phyloP scores from a whole-genome alignment of 768 basidiomycete genomes.

The Pulveroboletus sp. region DNA sequence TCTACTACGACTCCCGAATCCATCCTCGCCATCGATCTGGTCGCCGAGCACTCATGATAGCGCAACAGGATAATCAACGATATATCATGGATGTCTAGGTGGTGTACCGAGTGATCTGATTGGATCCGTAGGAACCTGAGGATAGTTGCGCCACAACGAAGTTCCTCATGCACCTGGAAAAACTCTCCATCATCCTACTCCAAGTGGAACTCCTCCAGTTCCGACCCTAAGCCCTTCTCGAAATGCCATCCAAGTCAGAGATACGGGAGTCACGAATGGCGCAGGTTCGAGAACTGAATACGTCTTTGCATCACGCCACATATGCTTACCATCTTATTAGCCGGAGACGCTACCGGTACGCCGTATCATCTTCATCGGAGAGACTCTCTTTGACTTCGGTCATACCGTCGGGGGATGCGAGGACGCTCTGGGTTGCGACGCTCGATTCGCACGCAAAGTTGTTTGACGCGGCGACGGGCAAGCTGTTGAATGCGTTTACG shows the following conservation, averaged over 20 bases:
- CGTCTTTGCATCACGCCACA: background rate
- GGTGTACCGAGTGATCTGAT: no score
- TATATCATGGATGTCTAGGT: no score
- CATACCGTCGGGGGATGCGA: constrained; percentile 72
- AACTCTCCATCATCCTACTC: no score
- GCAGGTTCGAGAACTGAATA: constrained; percentile 7
- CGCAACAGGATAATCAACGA: no score
- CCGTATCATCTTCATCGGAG: constrained; percentile 38
- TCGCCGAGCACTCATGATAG: background rate
- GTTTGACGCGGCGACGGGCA: constrained; percentile 81
- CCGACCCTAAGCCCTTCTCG: background rate
- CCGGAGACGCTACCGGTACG: no score
- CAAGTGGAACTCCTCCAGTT: background rate
- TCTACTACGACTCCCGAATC: no score
- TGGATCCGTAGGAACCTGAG: no score
- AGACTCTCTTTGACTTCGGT: constrained; percentile 63
- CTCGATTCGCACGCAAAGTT: constrained; percentile 84
- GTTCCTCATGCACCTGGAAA: no score
- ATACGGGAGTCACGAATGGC: background rate
- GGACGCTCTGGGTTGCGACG: constrained; percentile 78
- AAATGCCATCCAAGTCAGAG: background rate
- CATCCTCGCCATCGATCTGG: background rate
- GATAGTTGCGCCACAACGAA: no score
- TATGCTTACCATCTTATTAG: constrained; percentile 9
- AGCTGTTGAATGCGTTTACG: constrained; percentile 78